Evolutionary conservation across 257 asterid genomes (phyloP), one percentile per base, ranked within the genome.

Genomic region (Gentiana dahurica): DNA sequence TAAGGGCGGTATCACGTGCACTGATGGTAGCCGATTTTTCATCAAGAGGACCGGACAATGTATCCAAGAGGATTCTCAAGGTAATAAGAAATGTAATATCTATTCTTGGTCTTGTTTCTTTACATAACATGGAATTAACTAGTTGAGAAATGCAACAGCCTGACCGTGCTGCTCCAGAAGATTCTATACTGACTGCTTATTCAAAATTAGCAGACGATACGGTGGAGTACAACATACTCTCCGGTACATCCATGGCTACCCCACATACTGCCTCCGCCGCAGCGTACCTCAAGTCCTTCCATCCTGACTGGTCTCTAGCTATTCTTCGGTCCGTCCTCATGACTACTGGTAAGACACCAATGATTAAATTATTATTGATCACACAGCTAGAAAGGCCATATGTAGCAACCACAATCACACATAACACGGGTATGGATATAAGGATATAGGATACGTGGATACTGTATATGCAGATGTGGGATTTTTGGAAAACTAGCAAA

Each of bases 221-320:
- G 24, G 83, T 76, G 55, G 55, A 61, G 0, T 90, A 64, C 69
- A 77, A 68, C 54, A 13, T 90, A 6, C 38, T 47, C 34, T 90
- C 96, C 0, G 98, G 98, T 43, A 90, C 98, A n/a, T 87, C 98
- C 1, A 87, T 87, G 98, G 74, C 96, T 24, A 72, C 84, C 55
- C 98, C 96, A 33, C 96, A 87, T 66, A 94, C 45, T 43, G 76
- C 98, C 0, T 84, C 78, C 0, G 95, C 95, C 5, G 85, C 92
- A 1, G 94, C 95, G 37, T 90, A 79, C 34, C 74, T 90, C 53
- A 87, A 87, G 54, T 65, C 96, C 8, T 79, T 82, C 68, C 95
- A 64, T 62, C 95, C 94, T 1, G 47, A 50, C 0, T 90, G 98
- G 97, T 84, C 95, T 0, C 78, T 80, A 0, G 81, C 98, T 7